Percentiles rank a stretch among this genome's conserved stretches.
Conservation (phyloP, 164 flowering plant genomes). For the Nymphaea thermarum region DNA sequence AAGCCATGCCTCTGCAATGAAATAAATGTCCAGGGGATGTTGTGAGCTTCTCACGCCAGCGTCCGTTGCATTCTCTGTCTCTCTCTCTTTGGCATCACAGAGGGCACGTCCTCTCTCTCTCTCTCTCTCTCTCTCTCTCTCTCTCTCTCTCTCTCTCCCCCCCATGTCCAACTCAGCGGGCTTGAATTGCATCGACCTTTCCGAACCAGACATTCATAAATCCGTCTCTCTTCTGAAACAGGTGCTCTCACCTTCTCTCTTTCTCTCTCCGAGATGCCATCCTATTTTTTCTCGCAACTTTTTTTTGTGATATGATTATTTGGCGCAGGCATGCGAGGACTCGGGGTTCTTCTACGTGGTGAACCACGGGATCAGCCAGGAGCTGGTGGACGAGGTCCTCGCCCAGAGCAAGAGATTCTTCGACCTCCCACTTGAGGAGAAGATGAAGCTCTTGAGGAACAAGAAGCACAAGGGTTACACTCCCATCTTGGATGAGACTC, state of each 20-base stretch:
- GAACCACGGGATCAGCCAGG: conserved; percentile 82
- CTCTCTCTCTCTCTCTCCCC: neutral
- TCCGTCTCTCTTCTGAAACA: conserved; percentile 65
- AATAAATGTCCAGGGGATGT: no score
- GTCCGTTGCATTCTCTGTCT: no score
- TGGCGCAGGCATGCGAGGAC: conserved; percentile 73
- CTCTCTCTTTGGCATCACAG: no score
- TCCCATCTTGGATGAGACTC: conserved; percentile 60
- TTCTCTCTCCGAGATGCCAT: neutral
- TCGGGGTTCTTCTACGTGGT: conserved; percentile 90
- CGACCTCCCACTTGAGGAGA: conserved; percentile 36
- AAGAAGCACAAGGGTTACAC: conserved; percentile 82
- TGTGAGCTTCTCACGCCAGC: no score
- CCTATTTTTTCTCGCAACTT: neutral
- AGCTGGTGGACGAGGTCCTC: conserved; percentile 82
- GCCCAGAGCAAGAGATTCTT: conserved; percentile 64
- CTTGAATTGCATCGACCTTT: conserved; percentile 80
- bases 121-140: no score
- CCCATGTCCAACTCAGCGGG: conserved; percentile 16
- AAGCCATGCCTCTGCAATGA: no score
- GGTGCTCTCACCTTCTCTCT: conserved; percentile 18
- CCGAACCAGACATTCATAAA: conserved; percentile 34
- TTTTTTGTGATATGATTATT: neutral
- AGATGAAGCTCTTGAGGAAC: conserved; percentile 77
- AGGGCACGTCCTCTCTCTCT: no score